Evolutionary conservation across 140 eudicot species (phyloP).

Genomic region (Flaveria floridana): DNA sequence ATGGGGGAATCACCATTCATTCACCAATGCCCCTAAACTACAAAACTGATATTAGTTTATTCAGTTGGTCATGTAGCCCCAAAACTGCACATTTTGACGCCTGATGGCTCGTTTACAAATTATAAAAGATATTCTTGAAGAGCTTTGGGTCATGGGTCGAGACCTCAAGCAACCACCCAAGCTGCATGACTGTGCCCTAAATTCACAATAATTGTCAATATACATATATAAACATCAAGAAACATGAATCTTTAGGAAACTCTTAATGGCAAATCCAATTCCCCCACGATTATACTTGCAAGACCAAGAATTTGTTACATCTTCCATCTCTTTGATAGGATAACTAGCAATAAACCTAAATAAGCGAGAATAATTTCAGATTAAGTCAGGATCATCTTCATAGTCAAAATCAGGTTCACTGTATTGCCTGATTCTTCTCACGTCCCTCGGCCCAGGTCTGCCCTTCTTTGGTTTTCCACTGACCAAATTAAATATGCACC

Average conservation of each 20-base stretch:
- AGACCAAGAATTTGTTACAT: slow-evolving; percentile 21
- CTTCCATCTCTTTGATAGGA: slow-evolving; percentile 15
- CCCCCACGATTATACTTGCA: slow-evolving; percentile 23
- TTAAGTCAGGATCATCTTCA: slow-evolving; percentile 53
- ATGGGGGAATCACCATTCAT: no score
- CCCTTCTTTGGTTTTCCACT: slow-evolving; percentile 95
- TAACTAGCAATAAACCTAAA: slow-evolving; percentile 15
- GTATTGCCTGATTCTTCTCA: slow-evolving; percentile 76
- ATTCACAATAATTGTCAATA: slow-evolving; percentile 21
- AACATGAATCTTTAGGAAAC: slow-evolving; percentile 19
- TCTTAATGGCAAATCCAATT: slow-evolving; percentile 1
- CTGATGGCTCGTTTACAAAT: no score
- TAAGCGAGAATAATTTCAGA: background rate
- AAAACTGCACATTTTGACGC: no score
- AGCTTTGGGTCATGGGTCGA: background rate
- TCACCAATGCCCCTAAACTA: no score
- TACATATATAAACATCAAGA: slow-evolving; percentile 28
- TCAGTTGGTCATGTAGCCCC: no score
- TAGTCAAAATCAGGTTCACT: slow-evolving; percentile 58
- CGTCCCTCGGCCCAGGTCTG: slow-evolving; percentile 72
- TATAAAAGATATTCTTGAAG: background rate
- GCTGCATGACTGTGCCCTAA: slow-evolving; percentile 14
- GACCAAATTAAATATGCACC: slow-evolving; percentile 6
- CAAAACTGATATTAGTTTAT: no score
- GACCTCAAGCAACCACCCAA: background rate